Base-by-base conservation (phyloP, 1,284 basidiomycete species). In the Ganoderma lucidum region DNA sequence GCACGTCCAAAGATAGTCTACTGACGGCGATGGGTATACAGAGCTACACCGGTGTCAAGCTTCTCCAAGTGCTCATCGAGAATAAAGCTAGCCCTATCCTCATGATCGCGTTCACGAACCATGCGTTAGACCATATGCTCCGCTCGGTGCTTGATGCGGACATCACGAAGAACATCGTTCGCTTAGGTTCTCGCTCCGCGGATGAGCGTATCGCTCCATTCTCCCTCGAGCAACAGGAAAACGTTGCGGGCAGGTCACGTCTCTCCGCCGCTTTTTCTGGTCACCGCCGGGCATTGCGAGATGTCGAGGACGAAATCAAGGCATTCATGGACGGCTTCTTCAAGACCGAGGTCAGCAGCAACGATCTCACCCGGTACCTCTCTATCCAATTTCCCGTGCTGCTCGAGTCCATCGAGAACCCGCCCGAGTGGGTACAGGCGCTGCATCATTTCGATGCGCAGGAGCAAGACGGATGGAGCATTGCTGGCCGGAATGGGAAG, bases 81-180 rank as follows among this genome's bases (percentile, higher is more conserved):
- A 90, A 87, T 72, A 73, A 79, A 0, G 75, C 86, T 39, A 80
- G 81, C 0, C 90, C 88, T 0, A 88, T 93, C 65, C 80, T 92
- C 17, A 82, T 93, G 81, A 90, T 93, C 59, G 90, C 90, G 0
- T 91, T 88, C 78, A 93, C 92, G 0, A 93, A 94, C 74, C 93
- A 94, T 70, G 91, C 92, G 0, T 82, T 93, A 0, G 92, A 94
- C 70, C 90, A 93, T 69, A 85, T 93, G 78, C 81, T 93, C 3
- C 80, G 81, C 9, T 87, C 87, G 0, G 83, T 92, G 2, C 80
- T 93, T 2, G 88, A 93, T 70, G 85, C 85, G 0, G 78, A 78
- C 0, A 91, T 94, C 65, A 92, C 91, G 0, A 78, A 80, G 0
- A 84, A 87, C 48, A 83, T 94, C 32, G 86, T 92, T 12, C 87